Evolutionary conservation across 1,284 basidiomycete genomes (phyloP).

Genomic region (Ustilago xerochloae): DNA sequence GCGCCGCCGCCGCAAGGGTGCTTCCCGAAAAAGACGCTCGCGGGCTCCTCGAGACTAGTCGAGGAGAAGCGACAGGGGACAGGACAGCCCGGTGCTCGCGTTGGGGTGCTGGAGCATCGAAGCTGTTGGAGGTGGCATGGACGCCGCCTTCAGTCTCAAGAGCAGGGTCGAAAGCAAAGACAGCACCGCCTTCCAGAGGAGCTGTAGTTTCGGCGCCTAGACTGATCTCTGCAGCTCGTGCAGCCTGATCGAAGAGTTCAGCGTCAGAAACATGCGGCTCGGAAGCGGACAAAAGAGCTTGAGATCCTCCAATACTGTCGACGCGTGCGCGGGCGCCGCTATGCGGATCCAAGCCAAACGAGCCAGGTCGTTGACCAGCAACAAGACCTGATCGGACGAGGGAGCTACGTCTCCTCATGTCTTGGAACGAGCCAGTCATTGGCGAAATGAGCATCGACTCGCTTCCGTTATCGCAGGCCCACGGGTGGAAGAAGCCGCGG

Average conservation of each 20-base stretch:
- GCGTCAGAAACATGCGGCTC: conserved; percentile 7
- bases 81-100: neutral
- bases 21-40: conserved; percentile 42
- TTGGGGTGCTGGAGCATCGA: neutral
- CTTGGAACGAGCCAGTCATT: conserved; percentile 27
- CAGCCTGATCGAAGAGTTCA: conserved; percentile 26
- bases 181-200: neutral
- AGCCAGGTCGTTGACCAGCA: conserved; percentile 10
- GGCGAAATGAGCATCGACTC: conserved; percentile 47
- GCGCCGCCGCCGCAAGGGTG: conserved; percentile 43
- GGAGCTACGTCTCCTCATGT: conserved; percentile 32
- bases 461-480: conserved; percentile 28
- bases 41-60: conserved; percentile 9
- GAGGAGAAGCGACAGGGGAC: neutral
- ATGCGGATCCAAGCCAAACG: conserved; percentile 14
- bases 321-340: neutral
- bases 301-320: neutral
- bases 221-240: conserved; percentile 16
- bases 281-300: neutral
- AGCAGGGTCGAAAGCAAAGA: conserved; percentile 33
- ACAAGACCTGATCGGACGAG: conserved; percentile 7
- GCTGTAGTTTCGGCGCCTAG: neutral
- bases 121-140: neutral
- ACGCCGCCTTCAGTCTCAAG: conserved; percentile 26
- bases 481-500: conserved; percentile 45